Percentiles rank a stretch among this genome's conserved stretches.
phyloP scores from a whole-genome alignment of 306 rosid species.

The Lathyrus sativus region DNA sequence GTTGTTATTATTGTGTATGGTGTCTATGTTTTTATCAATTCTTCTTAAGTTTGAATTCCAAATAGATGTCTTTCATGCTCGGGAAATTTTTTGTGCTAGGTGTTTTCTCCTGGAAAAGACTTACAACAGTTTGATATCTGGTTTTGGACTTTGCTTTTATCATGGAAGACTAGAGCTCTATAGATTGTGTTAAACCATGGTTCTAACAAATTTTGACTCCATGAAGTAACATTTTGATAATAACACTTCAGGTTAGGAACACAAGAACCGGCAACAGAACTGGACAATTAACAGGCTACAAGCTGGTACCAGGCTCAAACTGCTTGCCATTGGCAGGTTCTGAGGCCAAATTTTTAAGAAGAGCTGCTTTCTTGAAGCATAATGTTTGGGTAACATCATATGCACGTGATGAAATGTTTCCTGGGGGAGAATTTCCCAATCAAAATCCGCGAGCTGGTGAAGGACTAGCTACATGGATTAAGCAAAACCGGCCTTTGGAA shows the following conservation, averaged over 20 bases:
- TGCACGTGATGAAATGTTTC: slow-evolving; percentile 70
- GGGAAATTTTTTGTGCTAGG: slow-evolving; percentile 4
- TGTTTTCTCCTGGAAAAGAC: slow-evolving; percentile 15
- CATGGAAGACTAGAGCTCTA: not conserved
- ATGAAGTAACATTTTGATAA: slow-evolving; percentile 22
- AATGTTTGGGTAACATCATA: slow-evolving; percentile 86
- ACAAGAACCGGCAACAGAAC: slow-evolving; percentile 83
- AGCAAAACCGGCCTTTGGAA: slow-evolving; percentile 71
- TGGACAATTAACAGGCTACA: slow-evolving; percentile 88
- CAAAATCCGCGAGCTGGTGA: slow-evolving; percentile 84
- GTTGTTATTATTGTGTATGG: not conserved
- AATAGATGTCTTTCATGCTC: slow-evolving; percentile 2
- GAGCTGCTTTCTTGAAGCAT: slow-evolving; percentile 94
- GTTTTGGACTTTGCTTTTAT: slow-evolving; percentile 20
- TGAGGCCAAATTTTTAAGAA: slow-evolving; percentile 84
- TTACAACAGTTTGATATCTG: not conserved
- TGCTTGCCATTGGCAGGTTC: slow-evolving; percentile 82
- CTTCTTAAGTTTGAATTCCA: not conserved
- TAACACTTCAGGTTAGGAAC: slow-evolving; percentile 67
- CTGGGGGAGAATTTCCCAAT: slow-evolving; percentile 94
- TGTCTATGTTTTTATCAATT: not conserved
- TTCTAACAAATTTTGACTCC: not conserved
- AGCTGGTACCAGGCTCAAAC: slow-evolving; percentile 87
- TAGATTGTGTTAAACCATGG: not conserved
- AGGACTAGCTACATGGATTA: slow-evolving; percentile 84